Evolutionary conservation across 2,329 filamentous ascomycete species (phyloP).

Genomic region (Allantophomopsis cytisporea): DNA sequence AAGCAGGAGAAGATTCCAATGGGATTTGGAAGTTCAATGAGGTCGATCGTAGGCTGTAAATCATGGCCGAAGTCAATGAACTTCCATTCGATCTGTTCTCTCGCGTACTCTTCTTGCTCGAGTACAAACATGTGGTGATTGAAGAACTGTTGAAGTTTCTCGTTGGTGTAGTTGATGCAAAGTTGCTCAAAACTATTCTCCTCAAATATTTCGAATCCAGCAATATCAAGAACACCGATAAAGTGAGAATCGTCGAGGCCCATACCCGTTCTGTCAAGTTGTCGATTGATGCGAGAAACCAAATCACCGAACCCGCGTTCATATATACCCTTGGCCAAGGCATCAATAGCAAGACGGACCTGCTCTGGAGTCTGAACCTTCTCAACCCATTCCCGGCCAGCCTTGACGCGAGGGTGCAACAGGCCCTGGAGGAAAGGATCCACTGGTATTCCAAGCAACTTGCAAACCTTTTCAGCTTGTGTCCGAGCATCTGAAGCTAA

Average conservation of each 20-base stretch:
- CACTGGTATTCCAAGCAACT: constrained; percentile 68
- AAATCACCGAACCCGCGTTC: constrained; percentile 91
- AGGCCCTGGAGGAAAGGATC: constrained; percentile 82
- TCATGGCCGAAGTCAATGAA: constrained; percentile 99
- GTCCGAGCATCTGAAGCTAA: constrained; percentile 62
- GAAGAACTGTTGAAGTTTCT: constrained; percentile 98
- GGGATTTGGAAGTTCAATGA: constrained; percentile 91
- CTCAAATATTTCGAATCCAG: constrained; percentile 97
- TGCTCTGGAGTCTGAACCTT: constrained; percentile 97
- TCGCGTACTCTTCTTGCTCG: constrained; percentile 94
- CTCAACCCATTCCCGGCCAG: constrained; percentile 94
- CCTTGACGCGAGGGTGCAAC: constrained; percentile 86
- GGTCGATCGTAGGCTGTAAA: constrained; percentile 90
- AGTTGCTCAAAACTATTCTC: constrained; percentile 97
- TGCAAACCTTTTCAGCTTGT: constrained; percentile 67
- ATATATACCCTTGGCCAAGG: constrained; percentile 92
- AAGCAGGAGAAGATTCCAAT: constrained; percentile 98
- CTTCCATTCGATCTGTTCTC: constrained; percentile 98
- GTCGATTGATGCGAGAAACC: constrained; percentile 80
- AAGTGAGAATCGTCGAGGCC: constrained; percentile 84
- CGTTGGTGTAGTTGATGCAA: constrained; percentile 99
- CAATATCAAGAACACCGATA: constrained; percentile 97
- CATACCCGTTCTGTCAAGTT: constrained; percentile 76
- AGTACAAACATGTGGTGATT: constrained; percentile 99
- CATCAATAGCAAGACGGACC: constrained; percentile 79